Conservation (phyloP, 495 filamentous ascomycete species). For the Amniculicola lignicola region DNA sequence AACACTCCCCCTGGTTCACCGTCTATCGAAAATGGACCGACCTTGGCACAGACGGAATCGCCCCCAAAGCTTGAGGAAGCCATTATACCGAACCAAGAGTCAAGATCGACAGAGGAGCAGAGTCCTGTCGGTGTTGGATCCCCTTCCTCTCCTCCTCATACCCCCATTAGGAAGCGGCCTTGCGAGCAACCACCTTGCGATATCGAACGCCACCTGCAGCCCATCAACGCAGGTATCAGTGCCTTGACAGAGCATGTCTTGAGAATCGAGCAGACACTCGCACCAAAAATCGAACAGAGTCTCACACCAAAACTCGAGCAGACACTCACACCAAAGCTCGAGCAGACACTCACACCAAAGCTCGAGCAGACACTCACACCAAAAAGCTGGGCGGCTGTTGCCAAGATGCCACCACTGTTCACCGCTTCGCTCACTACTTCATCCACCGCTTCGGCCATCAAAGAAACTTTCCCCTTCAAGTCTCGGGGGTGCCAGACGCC, state of each 20-base stretch:
- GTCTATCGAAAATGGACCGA: background rate
- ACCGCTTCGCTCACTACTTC: background rate
- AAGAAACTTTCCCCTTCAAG: background rate
- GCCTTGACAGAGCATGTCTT: background rate
- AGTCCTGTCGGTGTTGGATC: background rate
- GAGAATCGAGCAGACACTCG: background rate
- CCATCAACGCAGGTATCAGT: conserved; percentile 1
- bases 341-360: no score
- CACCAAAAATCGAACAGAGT: background rate
- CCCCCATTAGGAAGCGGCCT: background rate
- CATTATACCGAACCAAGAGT: background rate
- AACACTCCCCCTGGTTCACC: background rate
- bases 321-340: background rate
- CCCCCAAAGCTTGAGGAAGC: background rate
- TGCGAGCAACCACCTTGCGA: background rate
- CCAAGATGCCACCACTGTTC: background rate
- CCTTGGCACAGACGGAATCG: background rate
- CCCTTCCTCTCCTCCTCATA: background rate
- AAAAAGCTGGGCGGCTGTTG: no score
- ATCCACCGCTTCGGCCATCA: background rate
- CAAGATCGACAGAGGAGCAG: background rate
- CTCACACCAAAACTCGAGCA: background rate
- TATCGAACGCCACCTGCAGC: conserved; percentile 3
- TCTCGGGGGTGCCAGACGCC: background rate
- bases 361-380: no score